These are phyloP conservation scores for Penicillium alfredii DNA, from an alignment of 495 filamentous ascomycete species.

Conservation along the genomic window DNA sequence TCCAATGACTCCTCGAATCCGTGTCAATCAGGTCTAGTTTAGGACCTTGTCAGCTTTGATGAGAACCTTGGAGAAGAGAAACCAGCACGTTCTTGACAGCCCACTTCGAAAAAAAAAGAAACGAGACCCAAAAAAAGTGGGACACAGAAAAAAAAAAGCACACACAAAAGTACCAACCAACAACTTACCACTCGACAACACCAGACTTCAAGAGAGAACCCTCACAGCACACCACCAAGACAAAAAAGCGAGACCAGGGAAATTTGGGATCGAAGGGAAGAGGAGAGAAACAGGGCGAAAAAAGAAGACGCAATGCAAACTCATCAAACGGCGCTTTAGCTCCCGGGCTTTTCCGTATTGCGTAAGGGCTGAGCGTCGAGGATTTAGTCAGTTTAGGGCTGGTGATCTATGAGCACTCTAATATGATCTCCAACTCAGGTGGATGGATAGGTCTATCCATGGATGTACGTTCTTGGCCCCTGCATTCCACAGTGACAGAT, in stretches of 20 bases:
- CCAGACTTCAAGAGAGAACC: conserved; percentile 12
- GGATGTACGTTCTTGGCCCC: conserved; percentile 4
- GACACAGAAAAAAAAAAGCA: conserved; percentile 9
- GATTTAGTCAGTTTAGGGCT: no score
- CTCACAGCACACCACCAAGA: conserved; percentile 22
- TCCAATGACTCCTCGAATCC: conserved; percentile 14
- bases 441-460: no score
- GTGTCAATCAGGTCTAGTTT: conserved; percentile 14
- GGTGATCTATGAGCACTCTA: no score
- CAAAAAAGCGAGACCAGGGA: conserved; percentile 3
- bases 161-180: conserved; percentile 4
- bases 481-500: conserved; percentile 14
- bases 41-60: conserved; percentile 21
- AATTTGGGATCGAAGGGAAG: conserved; percentile 9
- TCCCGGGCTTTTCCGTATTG: conserved; percentile 44
- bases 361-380: no score
- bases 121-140: conserved; percentile 18
- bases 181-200: conserved; percentile 4
- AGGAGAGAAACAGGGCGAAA: conserved; percentile 13
- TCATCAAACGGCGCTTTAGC: conserved; percentile 28
- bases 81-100: conserved; percentile 26
- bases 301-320: conserved; percentile 18
- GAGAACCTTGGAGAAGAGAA: conserved; percentile 30
- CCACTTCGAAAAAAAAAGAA: conserved; percentile 25
- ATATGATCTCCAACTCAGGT: no score